Conservation (phyloP, 108 stramenopile species). For the Pinguiococcus pyrenoidosus region DNA sequence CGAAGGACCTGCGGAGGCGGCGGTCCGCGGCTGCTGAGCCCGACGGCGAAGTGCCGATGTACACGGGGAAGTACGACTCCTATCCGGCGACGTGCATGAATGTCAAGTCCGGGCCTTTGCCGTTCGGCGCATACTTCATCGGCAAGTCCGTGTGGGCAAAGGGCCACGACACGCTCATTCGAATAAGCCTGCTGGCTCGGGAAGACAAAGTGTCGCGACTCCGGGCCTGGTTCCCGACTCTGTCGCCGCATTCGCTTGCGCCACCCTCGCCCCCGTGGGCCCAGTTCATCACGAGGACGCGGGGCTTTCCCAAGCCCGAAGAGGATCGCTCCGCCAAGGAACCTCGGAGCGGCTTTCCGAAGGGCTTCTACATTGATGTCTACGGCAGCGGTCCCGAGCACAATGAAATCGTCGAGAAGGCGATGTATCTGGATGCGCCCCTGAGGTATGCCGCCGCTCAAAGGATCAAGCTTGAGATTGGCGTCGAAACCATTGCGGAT, state of each 20-base stretch:
- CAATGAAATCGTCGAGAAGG: constrained; percentile 1
- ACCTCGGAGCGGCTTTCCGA: constrained; percentile 35
- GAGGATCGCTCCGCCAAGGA: constrained; percentile 49
- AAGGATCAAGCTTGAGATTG: constrained; percentile 50
- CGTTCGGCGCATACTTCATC: constrained; percentile 65
- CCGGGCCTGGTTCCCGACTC: background rate
- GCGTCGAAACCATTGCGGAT: background rate
- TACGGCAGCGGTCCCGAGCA: constrained; percentile 1
- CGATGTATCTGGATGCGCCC: too few species aligned
- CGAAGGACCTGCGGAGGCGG: background rate
- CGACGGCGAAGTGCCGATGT: constrained; percentile 12
- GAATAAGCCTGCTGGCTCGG: too few species aligned
- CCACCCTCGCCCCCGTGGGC: background rate
- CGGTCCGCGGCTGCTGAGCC: constrained; percentile 2
- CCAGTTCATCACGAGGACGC: constrained; percentile 36
- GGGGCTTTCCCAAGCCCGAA: constrained; percentile 42
- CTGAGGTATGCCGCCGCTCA: too few species aligned
- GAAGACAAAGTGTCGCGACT: too few species aligned
- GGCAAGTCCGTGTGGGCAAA: constrained; percentile 80
- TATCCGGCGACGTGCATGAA: constrained; percentile 22
- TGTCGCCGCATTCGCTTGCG: background rate
- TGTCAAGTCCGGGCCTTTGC: constrained; percentile 29
- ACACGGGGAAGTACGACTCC: constrained; percentile 17
- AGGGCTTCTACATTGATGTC: background rate
- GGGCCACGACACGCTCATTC: constrained; percentile 59